Evolutionary conservation across 1,139 yeast species (phyloP).

Genomic region (Taphrina flavorubra): DNA sequence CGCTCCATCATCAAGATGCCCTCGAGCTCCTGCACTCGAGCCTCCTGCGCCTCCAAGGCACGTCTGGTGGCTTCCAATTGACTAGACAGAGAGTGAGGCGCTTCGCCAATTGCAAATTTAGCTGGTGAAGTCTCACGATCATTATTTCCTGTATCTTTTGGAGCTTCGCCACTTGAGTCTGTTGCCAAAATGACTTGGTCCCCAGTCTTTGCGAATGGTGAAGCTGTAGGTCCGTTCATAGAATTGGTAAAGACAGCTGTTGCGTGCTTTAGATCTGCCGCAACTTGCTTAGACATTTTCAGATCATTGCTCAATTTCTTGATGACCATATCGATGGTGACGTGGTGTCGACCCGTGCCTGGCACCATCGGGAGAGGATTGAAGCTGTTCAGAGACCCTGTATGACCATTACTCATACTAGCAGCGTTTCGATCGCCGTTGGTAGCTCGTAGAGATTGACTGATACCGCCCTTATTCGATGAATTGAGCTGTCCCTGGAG

Average conservation of each 20-base stretch:
- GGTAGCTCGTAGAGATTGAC: slow-evolving; percentile 9
- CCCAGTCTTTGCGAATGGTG: slow-evolving; percentile 12
- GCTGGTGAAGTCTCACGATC: background rate
- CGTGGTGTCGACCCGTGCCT: slow-evolving; percentile 34
- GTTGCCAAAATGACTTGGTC: background rate
- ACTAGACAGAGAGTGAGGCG: slow-evolving; percentile 19
- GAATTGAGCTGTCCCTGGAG: slow-evolving; percentile 9
- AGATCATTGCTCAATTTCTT: slow-evolving; percentile 38
- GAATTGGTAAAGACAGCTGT: slow-evolving; percentile 16
- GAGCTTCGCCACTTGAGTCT: background rate
- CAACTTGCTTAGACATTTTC: slow-evolving; percentile 38
- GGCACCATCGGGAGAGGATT: background rate
- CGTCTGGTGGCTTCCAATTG: slow-evolving; percentile 21
- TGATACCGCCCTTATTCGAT: slow-evolving; percentile 5
- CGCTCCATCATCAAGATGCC: slow-evolving; percentile 19
- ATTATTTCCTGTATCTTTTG: background rate
- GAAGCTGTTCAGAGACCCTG: background rate
- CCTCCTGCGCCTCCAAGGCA: slow-evolving; percentile 30
- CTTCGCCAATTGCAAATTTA: background rate
- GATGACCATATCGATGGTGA: slow-evolving; percentile 38
- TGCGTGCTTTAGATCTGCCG: slow-evolving; percentile 42
- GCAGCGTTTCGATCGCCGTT: slow-evolving; percentile 5
- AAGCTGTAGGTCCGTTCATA: background rate
- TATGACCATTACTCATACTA: background rate
- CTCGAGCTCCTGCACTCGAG: slow-evolving; percentile 30